A percentile compares a stretch with the other conserved stretches of the same genome.
These are phyloP conservation scores for Dovyalis caffra DNA, from an alignment of 345 rosid species.

Conservation along the genomic window DNA sequence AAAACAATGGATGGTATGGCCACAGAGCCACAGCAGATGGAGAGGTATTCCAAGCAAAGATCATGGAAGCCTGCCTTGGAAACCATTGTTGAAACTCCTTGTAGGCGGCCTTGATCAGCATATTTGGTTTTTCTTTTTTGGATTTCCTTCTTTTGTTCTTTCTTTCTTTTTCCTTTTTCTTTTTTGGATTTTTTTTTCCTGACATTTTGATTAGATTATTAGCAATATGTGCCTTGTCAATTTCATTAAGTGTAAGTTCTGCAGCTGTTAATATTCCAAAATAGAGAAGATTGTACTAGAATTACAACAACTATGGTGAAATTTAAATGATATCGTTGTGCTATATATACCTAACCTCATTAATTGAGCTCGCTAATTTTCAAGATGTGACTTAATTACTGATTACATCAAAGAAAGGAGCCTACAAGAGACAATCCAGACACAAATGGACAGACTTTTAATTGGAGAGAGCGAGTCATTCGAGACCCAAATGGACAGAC, in stretches of 20 bases:
- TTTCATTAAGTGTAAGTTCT: background rate
- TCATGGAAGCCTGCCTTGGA: conserved; percentile 66
- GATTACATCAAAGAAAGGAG: no score
- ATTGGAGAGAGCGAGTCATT: no score
- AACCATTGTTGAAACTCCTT: conserved; percentile 46
- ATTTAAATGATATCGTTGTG: background rate
- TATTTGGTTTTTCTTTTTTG: background rate
- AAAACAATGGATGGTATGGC: background rate
- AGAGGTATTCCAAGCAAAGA: conserved; percentile 41
- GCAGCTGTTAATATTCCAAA: background rate
- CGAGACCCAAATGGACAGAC: no score
- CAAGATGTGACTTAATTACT: no score
- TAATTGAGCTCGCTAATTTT: no score
- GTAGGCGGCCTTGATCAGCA: background rate
- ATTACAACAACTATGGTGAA: background rate
- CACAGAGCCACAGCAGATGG: conserved; percentile 1
- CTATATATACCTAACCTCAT: no score
- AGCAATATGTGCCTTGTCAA: background rate
- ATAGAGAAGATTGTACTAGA: background rate
- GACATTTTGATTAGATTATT: background rate
- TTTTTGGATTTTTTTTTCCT: background rate
- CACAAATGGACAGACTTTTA: no score
- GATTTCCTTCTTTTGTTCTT: background rate
- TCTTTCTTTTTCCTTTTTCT: background rate
- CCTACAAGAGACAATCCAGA: no score